Evolutionary conservation across 176 grass and related monocot species (phyloP).

Genomic region (Panicum miliaceum): DNA sequence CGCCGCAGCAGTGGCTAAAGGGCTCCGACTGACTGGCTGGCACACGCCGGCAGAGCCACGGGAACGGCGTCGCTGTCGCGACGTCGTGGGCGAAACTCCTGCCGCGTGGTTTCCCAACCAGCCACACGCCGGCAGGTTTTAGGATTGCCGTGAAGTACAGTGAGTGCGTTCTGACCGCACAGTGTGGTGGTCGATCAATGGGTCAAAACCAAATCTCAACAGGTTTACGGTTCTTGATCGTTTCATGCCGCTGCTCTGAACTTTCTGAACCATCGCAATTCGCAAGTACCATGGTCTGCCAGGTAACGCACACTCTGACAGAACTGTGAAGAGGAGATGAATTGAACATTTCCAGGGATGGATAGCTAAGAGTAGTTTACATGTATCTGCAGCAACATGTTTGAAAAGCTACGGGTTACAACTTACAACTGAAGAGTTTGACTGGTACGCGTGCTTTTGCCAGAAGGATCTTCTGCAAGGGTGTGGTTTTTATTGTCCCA

Average conservation of each 20-base stretch:
- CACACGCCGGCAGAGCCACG: not conserved
- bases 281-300: no score
- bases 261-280: not conserved
- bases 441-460: not conserved
- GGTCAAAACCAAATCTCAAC: not conserved
- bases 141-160: not conserved
- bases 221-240: not conserved
- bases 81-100: conserved; percentile 5
- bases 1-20: not conserved
- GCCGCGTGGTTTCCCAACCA: conserved; percentile 21
- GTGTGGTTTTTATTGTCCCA: conserved; percentile 20
- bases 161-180: not conserved
- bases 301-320: no score
- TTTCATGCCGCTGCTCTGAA: not conserved
- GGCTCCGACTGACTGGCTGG: not conserved
- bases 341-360: no score
- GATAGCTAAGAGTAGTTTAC: no score
- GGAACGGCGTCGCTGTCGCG: not conserved
- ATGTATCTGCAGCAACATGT: not conserved
- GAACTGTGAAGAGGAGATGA: not conserved
- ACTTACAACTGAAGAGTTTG: not conserved
- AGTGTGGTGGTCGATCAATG: not conserved
- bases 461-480: not conserved
- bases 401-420: not conserved
- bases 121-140: not conserved